phyloP scores from a whole-genome alignment of 1,284 basidiomycete species.

The Marasmius fiardii region DNA sequence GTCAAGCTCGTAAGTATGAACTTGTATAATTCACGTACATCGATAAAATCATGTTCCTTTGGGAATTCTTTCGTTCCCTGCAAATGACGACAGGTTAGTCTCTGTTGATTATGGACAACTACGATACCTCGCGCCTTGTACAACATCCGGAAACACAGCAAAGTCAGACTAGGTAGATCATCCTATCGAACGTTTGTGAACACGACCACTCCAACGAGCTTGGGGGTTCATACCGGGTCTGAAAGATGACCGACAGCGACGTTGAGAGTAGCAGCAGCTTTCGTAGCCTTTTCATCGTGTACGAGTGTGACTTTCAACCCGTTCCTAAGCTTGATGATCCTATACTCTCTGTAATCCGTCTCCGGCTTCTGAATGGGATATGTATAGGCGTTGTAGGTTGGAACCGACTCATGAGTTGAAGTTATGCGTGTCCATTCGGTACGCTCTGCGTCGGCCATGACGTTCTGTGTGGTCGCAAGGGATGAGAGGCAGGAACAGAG shows the following conservation, averaged over 20 bases:
- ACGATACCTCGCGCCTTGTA: slow-evolving; percentile 8
- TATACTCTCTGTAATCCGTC: slow-evolving; percentile 42
- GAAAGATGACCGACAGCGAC: slow-evolving; percentile 63
- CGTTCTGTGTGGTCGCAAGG: not conserved
- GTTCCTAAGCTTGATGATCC: slow-evolving; percentile 56
- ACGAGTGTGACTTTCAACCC: slow-evolving; percentile 59
- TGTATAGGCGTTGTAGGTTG: slow-evolving; percentile 19
- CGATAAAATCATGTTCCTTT: slow-evolving; percentile 1
- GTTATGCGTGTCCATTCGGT: not conserved
- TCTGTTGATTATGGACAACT: slow-evolving; percentile 16
- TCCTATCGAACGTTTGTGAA: not conserved
- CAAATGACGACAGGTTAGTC: slow-evolving; percentile 2
- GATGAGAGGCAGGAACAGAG: too few species aligned
- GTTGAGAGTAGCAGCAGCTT: slow-evolving; percentile 62
- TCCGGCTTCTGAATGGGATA: slow-evolving; percentile 41
- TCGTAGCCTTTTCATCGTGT: slow-evolving; percentile 59
- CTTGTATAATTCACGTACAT: not conserved
- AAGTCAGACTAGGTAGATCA: slow-evolving; percentile 44
- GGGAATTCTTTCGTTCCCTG: slow-evolving; percentile 43
- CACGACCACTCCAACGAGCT: too few species aligned
- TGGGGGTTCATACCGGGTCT: slow-evolving; percentile 43
- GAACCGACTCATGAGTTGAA: not conserved
- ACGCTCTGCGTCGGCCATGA: not conserved
- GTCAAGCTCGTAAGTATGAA: too few species aligned
- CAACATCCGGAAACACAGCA: slow-evolving; percentile 65